A percentile compares a stretch with the other conserved stretches of the same genome.
Conservation (phyloP, 352 stramenopile species). For the Globisporangium orthogonon region DNA sequence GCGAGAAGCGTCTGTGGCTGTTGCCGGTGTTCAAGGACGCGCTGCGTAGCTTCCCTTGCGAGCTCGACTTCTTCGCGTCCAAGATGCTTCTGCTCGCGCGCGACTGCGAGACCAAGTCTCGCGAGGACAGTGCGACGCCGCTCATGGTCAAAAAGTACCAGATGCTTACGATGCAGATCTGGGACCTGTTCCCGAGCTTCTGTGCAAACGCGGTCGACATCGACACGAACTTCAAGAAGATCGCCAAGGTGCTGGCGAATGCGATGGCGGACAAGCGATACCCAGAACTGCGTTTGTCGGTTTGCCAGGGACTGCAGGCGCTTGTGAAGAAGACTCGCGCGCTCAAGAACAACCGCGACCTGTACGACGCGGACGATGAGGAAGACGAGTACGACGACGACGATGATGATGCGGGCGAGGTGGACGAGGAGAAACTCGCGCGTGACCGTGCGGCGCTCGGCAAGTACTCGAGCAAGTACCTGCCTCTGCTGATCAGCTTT, state of each 20-base stretch:
- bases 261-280: slow-evolving; percentile 85
- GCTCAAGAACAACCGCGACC: slow-evolving; percentile 29
- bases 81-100: slow-evolving; percentile 66
- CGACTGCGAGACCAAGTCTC: slow-evolving; percentile 60
- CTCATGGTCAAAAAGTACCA: slow-evolving; percentile 71
- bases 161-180: slow-evolving; percentile 75
- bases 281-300: slow-evolving; percentile 69
- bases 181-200: slow-evolving; percentile 77
- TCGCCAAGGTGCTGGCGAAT: slow-evolving; percentile 82
- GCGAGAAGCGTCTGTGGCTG: slow-evolving; percentile 72
- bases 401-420: slow-evolving; percentile 40
- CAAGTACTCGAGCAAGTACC: slow-evolving; percentile 80
- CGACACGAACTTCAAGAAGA: slow-evolving; percentile 76
- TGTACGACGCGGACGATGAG: slow-evolving; percentile 39
- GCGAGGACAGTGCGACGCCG: slow-evolving; percentile 57
- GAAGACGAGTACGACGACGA: slow-evolving; percentile 31
- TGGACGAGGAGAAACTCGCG: slow-evolving; percentile 71
- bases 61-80: slow-evolving; percentile 69
- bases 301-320: slow-evolving; percentile 82
- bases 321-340: slow-evolving; percentile 71
- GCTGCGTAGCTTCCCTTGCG: slow-evolving; percentile 41
- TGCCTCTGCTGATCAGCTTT: slow-evolving; percentile 79
- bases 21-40: slow-evolving; percentile 74
- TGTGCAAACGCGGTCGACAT: slow-evolving; percentile 69
- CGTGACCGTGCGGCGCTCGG: slow-evolving; percentile 66